Base-by-base conservation (phyloP, 768 basidiomycete genomes). In the Gloeophyllum trabeum region DNA sequence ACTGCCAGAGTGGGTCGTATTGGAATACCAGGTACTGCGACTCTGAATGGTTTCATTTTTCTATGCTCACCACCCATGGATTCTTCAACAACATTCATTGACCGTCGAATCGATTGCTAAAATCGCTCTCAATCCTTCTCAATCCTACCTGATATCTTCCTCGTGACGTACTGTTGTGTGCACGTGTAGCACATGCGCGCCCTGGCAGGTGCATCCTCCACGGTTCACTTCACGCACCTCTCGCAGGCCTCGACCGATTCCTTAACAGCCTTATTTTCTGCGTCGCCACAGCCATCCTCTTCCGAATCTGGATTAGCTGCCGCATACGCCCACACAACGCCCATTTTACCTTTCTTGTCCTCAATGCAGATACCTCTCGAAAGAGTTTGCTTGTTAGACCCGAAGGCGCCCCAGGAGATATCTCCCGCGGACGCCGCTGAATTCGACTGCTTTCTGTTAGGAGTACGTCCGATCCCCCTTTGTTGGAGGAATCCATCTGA, bases 401-500 rank as follows among this genome's bases (percentile, higher is more conserved):
- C 96, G 1, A 86, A 81, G 54, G 92, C 92, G 0, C 65, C 76
- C 41, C 59, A 65, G 41, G 71, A 62, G 43, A 69, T 98, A 7
- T 61, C 73, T 0, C 90, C 92, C 0, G 74, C 75, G 40, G 94
- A 98, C 52, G 81, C 78, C 1, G 72, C 80, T 43, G 76, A 76
- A 23, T 98, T 96, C 52, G 71, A 80, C 23, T 87, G 81, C 72
- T 99, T 94, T 64, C 63, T 99, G 26, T 97, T 94, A 54, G 92
- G 93, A 42, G 89, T 81, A 52, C 51, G 80, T 60, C 19, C 2
- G 38, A 26, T 12, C 6, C 26, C 19, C n/a, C 13, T 14, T 32
- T 25, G n/a, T n/a, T n/a, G n/a, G 18, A 10, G 12, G 16, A 7
- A 45, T 16, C 5, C 35, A 32, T 12, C 10, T 28, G 14, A 48